Base-by-base conservation (phyloP, 202 grass and related monocot genomes). In the Musa balbisiana region DNA sequence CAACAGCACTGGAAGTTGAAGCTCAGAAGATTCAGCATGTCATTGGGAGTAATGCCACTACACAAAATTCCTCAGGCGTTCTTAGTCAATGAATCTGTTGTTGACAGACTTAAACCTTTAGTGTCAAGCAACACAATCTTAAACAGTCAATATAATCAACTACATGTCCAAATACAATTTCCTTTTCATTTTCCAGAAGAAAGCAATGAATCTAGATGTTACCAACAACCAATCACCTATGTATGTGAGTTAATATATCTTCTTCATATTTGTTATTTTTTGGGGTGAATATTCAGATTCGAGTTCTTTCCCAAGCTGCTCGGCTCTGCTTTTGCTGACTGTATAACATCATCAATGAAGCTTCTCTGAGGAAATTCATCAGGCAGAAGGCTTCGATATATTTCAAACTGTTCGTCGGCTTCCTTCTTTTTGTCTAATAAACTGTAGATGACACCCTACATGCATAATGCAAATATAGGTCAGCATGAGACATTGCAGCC, bases 361-460 rank as follows among this genome's bases (percentile, higher is more conserved):
- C 85, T 88, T 76, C 78, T 89, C 51, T 99, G 91, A 11, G 91
- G 91, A 55, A 92, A 94, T 80, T 99, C 91, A 49, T 99, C 91
- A 4, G 95, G 91, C 52, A 99, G 82, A 17, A 92, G 89, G 53
- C 87, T 90, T 79, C 84, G 82, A 77, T 99, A 92, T 51, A 78
- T 65, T 56, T 92, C 78, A 54, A 95, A 91, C 60, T 85, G 83
- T 69, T 77, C 84, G 21, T 94, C 82, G 54, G 91, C 91, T 65
- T 92, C 89, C 67, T 92, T 76, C 74, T 92, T 84, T 65, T 51
- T 92, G 76, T 99, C 91, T 77, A 92, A 71, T 59, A 99, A 87
- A 55, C 87, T 90, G 78, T 88, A 94, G 56, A 99, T 67, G 63
- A 99, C 88, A 23, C 91, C 91, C 95, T 94, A 75, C 72, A 83